Percentiles rank a stretch among this genome's conserved stretches.
Conservation (phyloP, 495 filamentous ascomycete genomes). For the Cercophora newfieldiana region DNA sequence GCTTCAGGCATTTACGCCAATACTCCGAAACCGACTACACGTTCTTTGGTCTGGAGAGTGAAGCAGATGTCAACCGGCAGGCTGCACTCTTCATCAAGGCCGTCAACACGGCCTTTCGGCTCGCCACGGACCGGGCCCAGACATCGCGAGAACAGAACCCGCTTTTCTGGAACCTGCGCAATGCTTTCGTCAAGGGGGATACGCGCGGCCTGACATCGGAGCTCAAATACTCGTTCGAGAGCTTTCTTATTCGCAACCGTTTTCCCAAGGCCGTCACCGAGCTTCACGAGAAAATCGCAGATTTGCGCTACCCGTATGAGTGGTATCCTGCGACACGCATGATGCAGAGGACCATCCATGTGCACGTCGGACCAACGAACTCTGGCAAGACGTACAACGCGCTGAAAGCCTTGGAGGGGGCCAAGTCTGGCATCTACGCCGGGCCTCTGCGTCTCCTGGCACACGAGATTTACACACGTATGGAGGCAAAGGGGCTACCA, state of each 20-base stretch:
- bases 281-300: constrained; percentile 66
- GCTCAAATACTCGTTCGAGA: constrained; percentile 63
- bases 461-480: constrained; percentile 85
- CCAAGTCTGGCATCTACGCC: constrained; percentile 79
- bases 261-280: constrained; percentile 36
- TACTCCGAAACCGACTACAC: constrained; percentile 29
- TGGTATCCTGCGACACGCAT: constrained; percentile 85
- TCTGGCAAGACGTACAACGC: constrained; percentile 98
- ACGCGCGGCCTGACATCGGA: constrained; percentile 51
- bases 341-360: constrained; percentile 77
- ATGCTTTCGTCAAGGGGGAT: constrained; percentile 55
- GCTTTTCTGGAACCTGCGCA: constrained; percentile 55
- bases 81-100: constrained; percentile 36
- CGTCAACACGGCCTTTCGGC: constrained; percentile 36
- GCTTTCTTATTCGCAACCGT: constrained; percentile 42
- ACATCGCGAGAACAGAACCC: constrained; percentile 44
- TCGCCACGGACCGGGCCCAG: constrained; percentile 33
- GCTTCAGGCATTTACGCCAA: constrained; percentile 18
- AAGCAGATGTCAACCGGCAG: constrained; percentile 35
- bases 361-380: constrained; percentile 97
- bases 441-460: constrained; percentile 89
- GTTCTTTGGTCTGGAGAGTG: constrained; percentile 34
- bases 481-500: constrained; percentile 69
- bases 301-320: constrained; percentile 81
- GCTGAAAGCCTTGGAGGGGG: constrained; percentile 77